Conservation (phyloP, 1,284 basidiomycete genomes). For the Ganoderma boninense region DNA sequence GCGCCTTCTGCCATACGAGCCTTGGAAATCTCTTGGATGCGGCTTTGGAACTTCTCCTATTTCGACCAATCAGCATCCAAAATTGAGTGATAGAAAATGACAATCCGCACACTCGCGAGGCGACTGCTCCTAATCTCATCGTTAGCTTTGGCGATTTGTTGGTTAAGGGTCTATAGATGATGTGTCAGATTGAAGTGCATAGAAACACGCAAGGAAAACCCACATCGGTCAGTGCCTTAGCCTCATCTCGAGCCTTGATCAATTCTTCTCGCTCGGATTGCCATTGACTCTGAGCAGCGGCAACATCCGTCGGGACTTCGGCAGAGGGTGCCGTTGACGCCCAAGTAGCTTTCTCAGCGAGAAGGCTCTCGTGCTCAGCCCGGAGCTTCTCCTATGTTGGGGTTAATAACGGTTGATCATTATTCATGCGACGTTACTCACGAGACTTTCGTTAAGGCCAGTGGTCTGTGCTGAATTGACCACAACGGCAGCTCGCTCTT, state of each 20-base stretch:
- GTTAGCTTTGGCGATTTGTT: constrained; percentile 54
- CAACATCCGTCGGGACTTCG: constrained; percentile 38
- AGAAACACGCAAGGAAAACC: constrained; percentile 8
- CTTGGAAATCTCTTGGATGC: constrained; percentile 48
- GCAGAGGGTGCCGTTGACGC: constrained; percentile 37
- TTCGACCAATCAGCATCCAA: neutral
- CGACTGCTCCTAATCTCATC: constrained; percentile 55
- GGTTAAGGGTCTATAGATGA: constrained; percentile 49
- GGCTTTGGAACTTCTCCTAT: constrained; percentile 56
- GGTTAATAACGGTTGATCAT: neutral
- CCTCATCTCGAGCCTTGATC: constrained; percentile 65
- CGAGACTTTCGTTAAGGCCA: constrained; percentile 45
- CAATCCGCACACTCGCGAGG: constrained; percentile 44
- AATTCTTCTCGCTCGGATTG: constrained; percentile 68
- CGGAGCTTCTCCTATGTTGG: constrained; percentile 56
- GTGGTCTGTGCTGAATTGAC: constrained; percentile 20
- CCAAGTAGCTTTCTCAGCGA: constrained; percentile 66
- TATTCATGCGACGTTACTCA: constrained; percentile 43
- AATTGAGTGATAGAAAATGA: neutral
- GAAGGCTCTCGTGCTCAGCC: constrained; percentile 66
- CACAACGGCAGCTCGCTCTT: constrained; percentile 44
- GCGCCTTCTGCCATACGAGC: constrained; percentile 49
- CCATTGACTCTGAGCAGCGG: constrained; percentile 51
- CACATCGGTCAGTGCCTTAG: constrained; percentile 63
- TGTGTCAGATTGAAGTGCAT: neutral